Evolutionary conservation across 208 protist species (phyloP).

Genomic region (Wallacemonas sp.): DNA sequence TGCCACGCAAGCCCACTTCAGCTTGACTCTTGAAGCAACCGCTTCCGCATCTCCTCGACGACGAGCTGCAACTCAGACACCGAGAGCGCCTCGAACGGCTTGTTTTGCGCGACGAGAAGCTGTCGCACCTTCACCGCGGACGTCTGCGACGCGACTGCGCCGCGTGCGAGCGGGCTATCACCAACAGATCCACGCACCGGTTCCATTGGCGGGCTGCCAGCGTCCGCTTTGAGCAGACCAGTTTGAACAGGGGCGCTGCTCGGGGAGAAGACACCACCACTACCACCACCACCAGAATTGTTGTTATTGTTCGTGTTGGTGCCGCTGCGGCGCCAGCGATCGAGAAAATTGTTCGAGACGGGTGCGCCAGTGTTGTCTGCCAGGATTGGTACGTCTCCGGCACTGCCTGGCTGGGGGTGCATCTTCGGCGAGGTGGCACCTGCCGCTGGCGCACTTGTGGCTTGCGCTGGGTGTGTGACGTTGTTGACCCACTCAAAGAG

Average conservation of each 20-base stretch:
- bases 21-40: too few species aligned
- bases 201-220: too few species aligned
- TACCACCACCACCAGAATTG: too few species aligned
- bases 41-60: slow-evolving; percentile 57
- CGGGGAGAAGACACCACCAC: background rate
- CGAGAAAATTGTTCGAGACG: background rate
- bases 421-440: too few species aligned
- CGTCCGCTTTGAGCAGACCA: background rate
- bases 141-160: slow-evolving; percentile 2
- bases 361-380: background rate
- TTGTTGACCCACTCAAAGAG: slow-evolving; percentile 38
- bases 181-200: background rate
- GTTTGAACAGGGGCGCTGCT: background rate
- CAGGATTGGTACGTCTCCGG: background rate
- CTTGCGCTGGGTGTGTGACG: slow-evolving; percentile 3
- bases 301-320: too few species aligned
- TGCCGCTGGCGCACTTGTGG: too few species aligned
- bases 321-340: background rate
- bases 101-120: slow-evolving; percentile 40
- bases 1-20: too few species aligned
- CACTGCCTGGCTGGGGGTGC: too few species aligned
- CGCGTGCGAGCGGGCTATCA: background rate
- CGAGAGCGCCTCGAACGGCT: slow-evolving; percentile 63
- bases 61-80: slow-evolving; percentile 60
- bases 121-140: slow-evolving; percentile 8